Base-by-base conservation (phyloP, 495 filamentous ascomycete genomes). In the Penicillium simplicissimum region DNA sequence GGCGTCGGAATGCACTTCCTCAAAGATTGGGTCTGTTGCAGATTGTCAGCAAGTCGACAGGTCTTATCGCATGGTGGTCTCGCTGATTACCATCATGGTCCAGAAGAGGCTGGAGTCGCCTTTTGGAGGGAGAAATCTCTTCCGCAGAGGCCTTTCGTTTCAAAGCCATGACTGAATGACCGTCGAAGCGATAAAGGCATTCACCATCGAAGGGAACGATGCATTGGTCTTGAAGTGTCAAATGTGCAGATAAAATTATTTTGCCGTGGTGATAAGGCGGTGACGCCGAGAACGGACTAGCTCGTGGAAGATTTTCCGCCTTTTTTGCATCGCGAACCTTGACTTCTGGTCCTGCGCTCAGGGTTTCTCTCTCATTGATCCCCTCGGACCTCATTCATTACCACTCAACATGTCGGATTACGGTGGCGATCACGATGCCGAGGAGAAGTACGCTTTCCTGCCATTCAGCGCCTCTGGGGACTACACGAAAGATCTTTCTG, bases 321-420 rank as follows among this genome's bases (percentile, higher is more conserved):
- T 68, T 64, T 67, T 73, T 70, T 71, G 67, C 55, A 42, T 67
- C 68, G 64, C 61, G 70, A 67, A 59, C 43, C 60, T 42, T 58
- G 43, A 62, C 36, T 40, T 57, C 40, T 15, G 38, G 36, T 58
- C 56, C 52, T 48, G 49, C 61, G 64, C 57, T 47, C 23, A 42
- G 58, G 55, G 61, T 58, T 67, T 64, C 69, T 69, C 62, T 67
- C 62, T 67, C 65, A 55, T 58, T 68, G 58, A 49, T 68, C 56
- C 51, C 34, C 59, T 64, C 55, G 14, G 49, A 55, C 34, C 53
- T 19, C 36, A 57, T 47, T 64, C 40, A 52, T 48, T 53, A 19
- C 36, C 36, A 51, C 52, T 54, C 76, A 85, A 64, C 36, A 96
- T 96, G 92, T 96, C 91, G 71, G 92, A 96, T 79, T 92, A 88